Base-by-base conservation (phyloP, 2,329 filamentous ascomycete species). In the Hymenoscyphus repandus region DNA sequence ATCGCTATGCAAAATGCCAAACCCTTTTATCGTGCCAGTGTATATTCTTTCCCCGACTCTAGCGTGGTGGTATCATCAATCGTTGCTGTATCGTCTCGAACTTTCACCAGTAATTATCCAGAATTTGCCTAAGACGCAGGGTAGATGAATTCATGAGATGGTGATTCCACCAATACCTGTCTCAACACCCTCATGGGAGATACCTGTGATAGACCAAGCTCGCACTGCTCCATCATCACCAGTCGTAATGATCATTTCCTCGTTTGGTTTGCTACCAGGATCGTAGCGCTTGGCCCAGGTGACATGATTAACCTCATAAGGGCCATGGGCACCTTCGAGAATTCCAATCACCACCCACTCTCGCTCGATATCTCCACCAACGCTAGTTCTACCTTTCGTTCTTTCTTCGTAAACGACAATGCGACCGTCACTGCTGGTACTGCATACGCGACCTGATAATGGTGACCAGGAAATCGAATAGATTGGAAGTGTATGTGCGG, bases 301-400 rank as follows among this genome's bases (percentile, higher is more conserved):
- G 44, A 93, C 79, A 68, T 96, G 90, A 64, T 99, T 99, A 57
- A 97, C 78, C 70, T 99, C 93, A 64, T 92, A 96, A 2, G 95
- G 88, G 1, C 90, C 91, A 67, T 99, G 93, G 2, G 85, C 88
- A 32, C 84, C 85, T 43, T 85, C 76, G 1, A 87, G 65, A n/a
- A 79, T 78, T 0, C 82, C 80, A 13, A 95, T 64, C 3, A 92
- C 69, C 6, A 76, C 74, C 93, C 93, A 97, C 53, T 79, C 76
- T 1, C 77, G 79, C 40, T 63, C 62, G 7, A 64, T 56, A 3
- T 42, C 61, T 13, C 59, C 62, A 2, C 63, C 60, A 12, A 64
- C 58, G 2, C 51, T 59, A 47, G 15, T 65, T 59, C 27, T 58
- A 52, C 51, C 61, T 52, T 50, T 62, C 11, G 47, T 58, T 48